These are phyloP conservation scores for Bolboschoenoplectus hybrid DNA, from an alignment of 202 grass and related monocot species.

Conservation along the genomic window DNA sequence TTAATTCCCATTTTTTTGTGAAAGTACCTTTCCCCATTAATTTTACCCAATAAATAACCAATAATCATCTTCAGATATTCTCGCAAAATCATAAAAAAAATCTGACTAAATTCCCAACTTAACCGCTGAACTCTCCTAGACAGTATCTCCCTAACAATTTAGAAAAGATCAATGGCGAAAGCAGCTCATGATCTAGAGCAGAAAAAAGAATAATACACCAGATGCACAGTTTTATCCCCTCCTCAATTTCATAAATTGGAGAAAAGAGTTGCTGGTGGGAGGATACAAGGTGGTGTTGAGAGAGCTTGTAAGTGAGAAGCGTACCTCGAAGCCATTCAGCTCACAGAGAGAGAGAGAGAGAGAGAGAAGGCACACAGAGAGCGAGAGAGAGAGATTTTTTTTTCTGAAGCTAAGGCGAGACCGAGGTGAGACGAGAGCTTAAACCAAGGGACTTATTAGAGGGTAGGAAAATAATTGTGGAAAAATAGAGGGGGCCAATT, in stretches of 20 bases:
- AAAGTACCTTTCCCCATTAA: not conserved
- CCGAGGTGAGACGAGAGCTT: not conserved
- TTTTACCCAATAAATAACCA: not conserved
- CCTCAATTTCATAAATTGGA: not conserved
- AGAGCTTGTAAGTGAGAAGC: not conserved
- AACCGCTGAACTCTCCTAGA: not conserved
- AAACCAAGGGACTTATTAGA: not conserved
- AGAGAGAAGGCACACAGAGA: not conserved
- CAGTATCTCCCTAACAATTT: not conserved
- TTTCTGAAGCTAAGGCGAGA: constrained; percentile 2
- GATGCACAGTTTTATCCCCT: not conserved
- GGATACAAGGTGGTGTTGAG: not conserved
- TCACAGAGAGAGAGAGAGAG: constrained; percentile 16
- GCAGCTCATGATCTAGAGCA: not conserved
- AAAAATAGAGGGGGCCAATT: not conserved
- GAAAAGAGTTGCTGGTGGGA: not conserved
- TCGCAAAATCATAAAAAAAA: not conserved
- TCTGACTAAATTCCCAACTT: not conserved
- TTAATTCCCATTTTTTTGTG: not conserved
- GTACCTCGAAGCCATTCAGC: constrained; percentile 46
- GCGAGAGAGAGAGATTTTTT: constrained; percentile 25
- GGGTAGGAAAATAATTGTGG: constrained; percentile 4
- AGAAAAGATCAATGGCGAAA: not conserved
- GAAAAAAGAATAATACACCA: not conserved
- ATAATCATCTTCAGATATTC: not conserved